phyloP scores from a whole-genome alignment of 345 rosid genomes.

The Populus davidiana region DNA sequence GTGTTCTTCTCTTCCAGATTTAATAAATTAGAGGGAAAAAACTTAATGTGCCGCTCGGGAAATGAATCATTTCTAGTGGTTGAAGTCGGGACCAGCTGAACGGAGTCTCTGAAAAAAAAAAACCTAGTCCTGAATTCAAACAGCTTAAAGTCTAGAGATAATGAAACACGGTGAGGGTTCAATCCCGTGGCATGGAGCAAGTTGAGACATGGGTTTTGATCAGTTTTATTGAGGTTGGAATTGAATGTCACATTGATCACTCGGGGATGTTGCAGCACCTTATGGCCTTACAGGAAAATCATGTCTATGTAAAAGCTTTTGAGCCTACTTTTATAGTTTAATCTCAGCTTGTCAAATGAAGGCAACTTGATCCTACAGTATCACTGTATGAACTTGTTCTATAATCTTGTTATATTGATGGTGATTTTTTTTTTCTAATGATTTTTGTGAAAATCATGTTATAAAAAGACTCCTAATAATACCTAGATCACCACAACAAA shows the following conservation, averaged over 20 bases:
- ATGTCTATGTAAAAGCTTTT: too few relatives aligned
- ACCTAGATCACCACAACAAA: too few relatives aligned
- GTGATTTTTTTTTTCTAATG: too few relatives aligned
- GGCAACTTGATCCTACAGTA: too few relatives aligned
- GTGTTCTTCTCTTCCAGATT: background rate
- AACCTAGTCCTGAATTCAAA: background rate
- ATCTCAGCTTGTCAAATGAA: too few relatives aligned
- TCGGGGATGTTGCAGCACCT: background rate
- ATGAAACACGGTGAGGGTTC: background rate
- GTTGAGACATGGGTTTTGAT: background rate
- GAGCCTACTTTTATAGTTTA: too few relatives aligned
- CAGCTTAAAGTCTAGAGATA: background rate
- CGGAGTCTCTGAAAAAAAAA: background rate
- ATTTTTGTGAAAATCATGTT: too few relatives aligned
- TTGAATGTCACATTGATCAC: background rate
- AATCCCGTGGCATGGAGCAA: background rate
- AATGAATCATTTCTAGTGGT: background rate
- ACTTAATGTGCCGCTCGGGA: background rate
- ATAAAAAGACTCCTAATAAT: too few relatives aligned
- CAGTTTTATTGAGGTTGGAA: background rate
- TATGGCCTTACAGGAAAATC: background rate
- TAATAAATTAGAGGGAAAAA: too few relatives aligned
- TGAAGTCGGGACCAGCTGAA: background rate
- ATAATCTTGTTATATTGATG: too few relatives aligned
- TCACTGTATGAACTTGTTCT: too few relatives aligned